phyloP scores from a whole-genome alignment of 345 rosid species.

The Reutealis trisperma region DNA sequence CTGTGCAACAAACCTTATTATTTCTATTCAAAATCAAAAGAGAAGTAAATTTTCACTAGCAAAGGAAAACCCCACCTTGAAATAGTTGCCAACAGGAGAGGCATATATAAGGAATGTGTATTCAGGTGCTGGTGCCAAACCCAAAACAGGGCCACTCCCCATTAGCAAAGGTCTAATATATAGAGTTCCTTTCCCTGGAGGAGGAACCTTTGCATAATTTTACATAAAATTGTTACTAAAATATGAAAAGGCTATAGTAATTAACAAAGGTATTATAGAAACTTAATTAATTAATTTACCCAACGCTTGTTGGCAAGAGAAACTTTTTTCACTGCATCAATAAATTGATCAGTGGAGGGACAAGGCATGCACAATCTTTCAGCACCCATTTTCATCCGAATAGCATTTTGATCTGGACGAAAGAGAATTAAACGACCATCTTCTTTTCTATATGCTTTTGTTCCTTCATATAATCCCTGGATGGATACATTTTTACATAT shows the following conservation, averaged over 20 bases:
- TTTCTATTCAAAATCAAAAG: not conserved
- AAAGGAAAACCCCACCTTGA: constrained; percentile 53
- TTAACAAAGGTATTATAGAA: not conserved
- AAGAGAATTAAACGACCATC: constrained; percentile 65
- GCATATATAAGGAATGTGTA: constrained; percentile 57
- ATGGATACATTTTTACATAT: not conserved
- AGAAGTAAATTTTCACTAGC: not conserved
- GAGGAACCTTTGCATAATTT: constrained; percentile 40
- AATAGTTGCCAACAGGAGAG: constrained; percentile 81
- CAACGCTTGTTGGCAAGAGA: constrained; percentile 74
- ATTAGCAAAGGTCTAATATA: constrained; percentile 54
- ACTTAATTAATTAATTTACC: constrained; percentile 40
- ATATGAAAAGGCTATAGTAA: not conserved
- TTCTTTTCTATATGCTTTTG: constrained; percentile 75
- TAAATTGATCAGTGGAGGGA: constrained; percentile 70
- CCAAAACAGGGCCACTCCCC: constrained; percentile 54
- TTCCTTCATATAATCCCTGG: constrained; percentile 82
- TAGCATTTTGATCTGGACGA: constrained; percentile 73
- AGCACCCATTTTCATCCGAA: constrained; percentile 68
- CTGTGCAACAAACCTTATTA: not conserved
- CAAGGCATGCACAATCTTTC: constrained; percentile 88
- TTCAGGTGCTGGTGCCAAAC: constrained; percentile 54
- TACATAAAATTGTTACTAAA: not conserved
- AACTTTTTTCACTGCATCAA: constrained; percentile 66
- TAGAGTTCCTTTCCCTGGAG: constrained; percentile 53